Evolutionary conservation across 2,329 filamentous ascomycete species (phyloP), one percentile per base, ranked within the genome.

Genomic region (Xylaria sp.): DNA sequence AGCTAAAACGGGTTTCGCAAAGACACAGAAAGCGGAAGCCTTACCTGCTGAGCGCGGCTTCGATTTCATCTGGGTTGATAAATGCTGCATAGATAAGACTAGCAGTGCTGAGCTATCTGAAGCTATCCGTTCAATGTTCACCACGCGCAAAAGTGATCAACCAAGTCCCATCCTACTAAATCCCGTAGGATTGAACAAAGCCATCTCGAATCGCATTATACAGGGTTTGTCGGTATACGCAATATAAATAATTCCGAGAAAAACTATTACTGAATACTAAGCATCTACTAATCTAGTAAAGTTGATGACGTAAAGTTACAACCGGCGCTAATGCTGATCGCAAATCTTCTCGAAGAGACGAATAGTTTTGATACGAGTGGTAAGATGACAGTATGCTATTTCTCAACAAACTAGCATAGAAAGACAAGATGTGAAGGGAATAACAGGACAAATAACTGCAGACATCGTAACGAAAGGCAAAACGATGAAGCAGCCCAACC

Each of bases 11-110:
- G 68, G 68, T 5, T 71, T 66, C 23, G 10, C 36, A 3, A 71
- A 71, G 56, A 71, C 68, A 63, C 53, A 36, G 36, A 58, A 54
- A 48, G 59, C 68, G 4, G 58, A 58, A 17, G 63, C 46, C 6
- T 38, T 71, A 15, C 66, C 68, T 31, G 66, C 63, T 42, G 15
- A 66, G 26, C 40, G 66, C n/a, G 63, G 59, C n/a, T 66, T 54
- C 10, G 20, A 10, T 31, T 64, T 58, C 38, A 64, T 71, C 33
- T 71, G 68, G 68, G 49, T 68, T 46, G 66, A 68, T 40, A 71
- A 62, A 1, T 71, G 68, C 51, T 71, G 68, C 51, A 71, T 71
- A 62, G 59, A 71, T 36, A 33, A 33, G 31, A 33, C 31, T 2
- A 33, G 31, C 31, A 33, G 31, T 6, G 31, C 31, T 33, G 31